Conservation (phyloP, 495 filamentous ascomycete species). For the Aspergillus ellipticus region DNA sequence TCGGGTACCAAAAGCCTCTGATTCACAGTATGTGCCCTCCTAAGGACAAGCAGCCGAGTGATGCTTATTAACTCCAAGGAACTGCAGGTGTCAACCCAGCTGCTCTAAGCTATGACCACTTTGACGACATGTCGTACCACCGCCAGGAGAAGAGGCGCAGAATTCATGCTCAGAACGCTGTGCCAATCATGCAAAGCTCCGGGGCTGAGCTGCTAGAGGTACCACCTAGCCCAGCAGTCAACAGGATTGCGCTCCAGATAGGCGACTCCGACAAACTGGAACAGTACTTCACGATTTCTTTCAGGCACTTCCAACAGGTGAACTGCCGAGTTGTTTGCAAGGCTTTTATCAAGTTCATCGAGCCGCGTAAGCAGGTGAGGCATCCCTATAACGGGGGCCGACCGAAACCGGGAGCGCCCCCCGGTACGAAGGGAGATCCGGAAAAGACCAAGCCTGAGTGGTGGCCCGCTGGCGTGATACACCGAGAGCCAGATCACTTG, state of each 20-base stretch:
- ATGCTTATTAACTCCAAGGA: slow-evolving; percentile 5
- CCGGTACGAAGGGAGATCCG: slow-evolving; percentile 40
- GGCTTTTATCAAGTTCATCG: slow-evolving; percentile 76
- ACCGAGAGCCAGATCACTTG: slow-evolving; percentile 85
- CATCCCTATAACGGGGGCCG: slow-evolving; percentile 73
- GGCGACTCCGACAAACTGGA: slow-evolving; percentile 37
- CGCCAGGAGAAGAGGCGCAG: slow-evolving; percentile 35
- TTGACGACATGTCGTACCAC: slow-evolving; percentile 19
- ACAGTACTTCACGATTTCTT: slow-evolving; percentile 34
- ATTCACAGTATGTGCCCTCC: slow-evolving; percentile 24
- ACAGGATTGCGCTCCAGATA: slow-evolving; percentile 37
- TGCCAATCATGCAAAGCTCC: slow-evolving; percentile 14
- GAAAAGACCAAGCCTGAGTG: slow-evolving; percentile 67
- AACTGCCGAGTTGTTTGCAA: slow-evolving; percentile 59
- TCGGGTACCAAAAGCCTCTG: slow-evolving; percentile 28
- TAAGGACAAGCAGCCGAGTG: too few species aligned
- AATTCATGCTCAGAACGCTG: slow-evolving; percentile 19
- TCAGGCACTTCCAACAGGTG: slow-evolving; percentile 44
- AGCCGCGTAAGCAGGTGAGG: slow-evolving; percentile 80
- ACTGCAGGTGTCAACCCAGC: slow-evolving; percentile 8
- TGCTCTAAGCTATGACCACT: slow-evolving; percentile 8
- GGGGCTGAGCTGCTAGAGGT: slow-evolving; percentile 24
- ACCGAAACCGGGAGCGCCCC: slow-evolving; percentile 30
- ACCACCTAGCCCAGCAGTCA: slow-evolving; percentile 25
- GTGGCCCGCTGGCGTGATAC: slow-evolving; percentile 68